Evolutionary conservation across 805 yeast genomes (phyloP), one percentile per base, ranked within the genome.

Genomic region (Nakazawaea sp.): DNA sequence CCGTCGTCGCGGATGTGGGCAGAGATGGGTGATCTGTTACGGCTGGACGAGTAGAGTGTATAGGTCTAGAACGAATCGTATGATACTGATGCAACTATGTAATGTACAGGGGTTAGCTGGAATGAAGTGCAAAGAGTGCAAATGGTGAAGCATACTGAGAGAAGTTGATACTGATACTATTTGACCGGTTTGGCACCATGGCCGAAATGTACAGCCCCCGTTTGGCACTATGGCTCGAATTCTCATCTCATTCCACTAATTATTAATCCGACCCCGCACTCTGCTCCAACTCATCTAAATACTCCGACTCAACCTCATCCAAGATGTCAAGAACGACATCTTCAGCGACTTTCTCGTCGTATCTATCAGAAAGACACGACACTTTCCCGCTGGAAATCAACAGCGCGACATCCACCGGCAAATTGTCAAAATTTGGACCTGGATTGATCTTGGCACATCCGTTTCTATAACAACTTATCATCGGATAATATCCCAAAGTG

Each of bases 401-500:
- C 6, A 45, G 51, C 18, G 54, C 52, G 7, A 66, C 23, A 11
- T 58, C 62, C 0, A 48, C 51, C 1, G 80, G 73, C 11, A 61
- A 57, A 36, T 48, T 65, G 43, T 66, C 64, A 47, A 88, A 71
- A 10, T 76, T 65, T 0, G 86, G 81, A 0, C 88, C 83, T 2
- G 86, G 67, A 44, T 83, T 78, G 40, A 90, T 55, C 42, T 72
- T 64, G 4, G 85, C 95, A 8, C 71, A 62, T 0, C 97, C 97
- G 2, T 81, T 81, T 45, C 75, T 76, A 53, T 75, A 92, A 18
- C 82, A 83, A 38, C 95, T 83, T 24, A 86, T 68, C 63, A 88
- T 85, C 1, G 98, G 97, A 58, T 79, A 92, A 54, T 92, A 92
- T 0, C 97, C 98, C 38, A 87, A 59, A 30, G 75, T 63, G 1